Base-by-base conservation (phyloP, 2,329 filamentous ascomycete genomes). In the Stachybotrys chartarum region DNA sequence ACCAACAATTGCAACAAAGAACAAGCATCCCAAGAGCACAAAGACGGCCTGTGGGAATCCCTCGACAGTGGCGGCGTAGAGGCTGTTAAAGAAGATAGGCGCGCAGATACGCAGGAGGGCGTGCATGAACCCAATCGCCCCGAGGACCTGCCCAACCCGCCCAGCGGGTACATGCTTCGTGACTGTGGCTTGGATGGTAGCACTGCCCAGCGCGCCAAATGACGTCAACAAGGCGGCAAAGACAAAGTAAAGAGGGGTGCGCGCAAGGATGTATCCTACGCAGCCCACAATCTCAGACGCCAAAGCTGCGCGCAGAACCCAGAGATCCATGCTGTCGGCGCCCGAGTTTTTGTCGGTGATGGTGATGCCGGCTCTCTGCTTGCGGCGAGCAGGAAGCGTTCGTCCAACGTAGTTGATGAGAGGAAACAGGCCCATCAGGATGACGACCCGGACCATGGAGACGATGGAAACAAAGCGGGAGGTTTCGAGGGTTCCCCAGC, bases 91-190 rank as follows among this genome's bases (percentile, higher is more conserved):
- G 1, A 93, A 66, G 0, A 90, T 80, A 0, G 94, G 94, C 1
- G 88, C 86, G 12, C 96, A 68, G 2, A 97, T 84, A 58, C 91
- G 79, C 3, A 89, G 83, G 42, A 96, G 72, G 1, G 91, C 88
- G 71, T 97, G 93, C 56, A 97, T 72, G 58, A 97, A 76, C 0
- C 93, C 94, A 16, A 87, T 87, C 1, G 91, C 92, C 24, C 94
- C 94, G 0, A 99, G 80, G n/a, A 97, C 76, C 68, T 94, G 86
- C 0, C 94, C 94, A 0, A 94, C 87, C 50, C 83, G 82, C 59
- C 94, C 88, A 0, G 85, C 78, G 0, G 92, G 90, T 0, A 97
- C 87, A 69, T 97, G 94, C 68, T 97, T 97, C 18, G 91, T 97
- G 52, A 97, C 75, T 1, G 88, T 82, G 1, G 89, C 87, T 66